Conservation (phyloP, 164 flowering plant genomes). For the Buxus sempervirens region DNA sequence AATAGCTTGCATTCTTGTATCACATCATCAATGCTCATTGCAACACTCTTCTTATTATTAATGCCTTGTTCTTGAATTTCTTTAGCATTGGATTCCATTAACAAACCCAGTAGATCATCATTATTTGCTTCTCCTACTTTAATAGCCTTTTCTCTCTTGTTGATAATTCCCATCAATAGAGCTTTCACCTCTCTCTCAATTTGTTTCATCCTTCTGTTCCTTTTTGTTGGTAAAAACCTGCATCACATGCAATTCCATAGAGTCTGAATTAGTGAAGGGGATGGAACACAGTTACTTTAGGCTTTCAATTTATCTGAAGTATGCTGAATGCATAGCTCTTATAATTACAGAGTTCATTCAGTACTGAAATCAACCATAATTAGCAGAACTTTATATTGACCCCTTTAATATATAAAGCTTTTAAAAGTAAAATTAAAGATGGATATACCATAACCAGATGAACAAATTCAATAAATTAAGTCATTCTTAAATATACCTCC, state of each 20-base stretch:
- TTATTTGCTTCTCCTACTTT: conserved; percentile 15
- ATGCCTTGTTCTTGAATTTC: conserved; percentile 23
- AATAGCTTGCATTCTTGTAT: conserved; percentile 38
- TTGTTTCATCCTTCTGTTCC: conserved; percentile 27
- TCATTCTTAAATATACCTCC: conserved; percentile 14
- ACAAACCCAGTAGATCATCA: conserved; percentile 29
- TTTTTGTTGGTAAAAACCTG: conserved; percentile 33
- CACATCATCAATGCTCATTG: conserved; percentile 37
- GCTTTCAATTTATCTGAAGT: too few relatives aligned
- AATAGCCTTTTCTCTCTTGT: conserved; percentile 4
- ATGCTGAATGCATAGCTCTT: too few relatives aligned
- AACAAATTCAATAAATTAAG: too few relatives aligned
- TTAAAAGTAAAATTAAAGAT: too few relatives aligned
- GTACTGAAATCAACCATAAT: too few relatives aligned
- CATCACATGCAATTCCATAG: neutral
- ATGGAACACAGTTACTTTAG: too few relatives aligned
- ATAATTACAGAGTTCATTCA: too few relatives aligned
- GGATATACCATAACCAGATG: neutral
- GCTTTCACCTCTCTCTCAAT: conserved; percentile 15
- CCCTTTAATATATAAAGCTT: conserved; percentile 27
- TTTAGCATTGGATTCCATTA: conserved; percentile 28
- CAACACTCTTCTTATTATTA: conserved; percentile 11
- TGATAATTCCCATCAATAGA: conserved; percentile 16
- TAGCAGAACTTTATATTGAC: neutral
- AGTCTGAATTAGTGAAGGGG: too few relatives aligned